Evolutionary conservation across 495 filamentous ascomycete species (phyloP).

Genomic region (Apiosordaria backusii): DNA sequence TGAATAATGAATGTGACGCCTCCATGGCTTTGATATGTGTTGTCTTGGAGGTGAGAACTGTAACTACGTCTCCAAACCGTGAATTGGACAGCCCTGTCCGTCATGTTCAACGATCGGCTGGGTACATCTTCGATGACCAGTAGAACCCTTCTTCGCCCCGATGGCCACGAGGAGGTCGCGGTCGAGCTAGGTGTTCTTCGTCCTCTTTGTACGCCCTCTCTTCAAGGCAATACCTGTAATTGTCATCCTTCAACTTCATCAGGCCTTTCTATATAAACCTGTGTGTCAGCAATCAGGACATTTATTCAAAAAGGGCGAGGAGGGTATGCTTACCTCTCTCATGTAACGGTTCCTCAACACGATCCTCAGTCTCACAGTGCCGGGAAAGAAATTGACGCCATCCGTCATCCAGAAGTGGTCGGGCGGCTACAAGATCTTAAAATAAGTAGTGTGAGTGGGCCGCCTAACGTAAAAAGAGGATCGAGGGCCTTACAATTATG

Average conservation of each 20-base stretch:
- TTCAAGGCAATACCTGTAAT: not conserved
- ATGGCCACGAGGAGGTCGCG: not conserved
- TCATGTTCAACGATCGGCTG: not conserved
- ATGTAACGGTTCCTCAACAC: not conserved
- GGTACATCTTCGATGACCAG: not conserved
- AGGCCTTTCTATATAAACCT: not conserved
- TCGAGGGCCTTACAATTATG: not conserved
- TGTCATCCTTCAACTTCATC: not conserved
- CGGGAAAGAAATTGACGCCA: not conserved
- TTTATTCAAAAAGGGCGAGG: not conserved
- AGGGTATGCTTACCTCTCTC: not conserved
- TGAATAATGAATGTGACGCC: no score
- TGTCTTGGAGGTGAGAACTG: no score
- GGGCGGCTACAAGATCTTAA: not conserved
- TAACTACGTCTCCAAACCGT: no score
- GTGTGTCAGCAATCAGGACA: no score
- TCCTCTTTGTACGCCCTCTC: not conserved
- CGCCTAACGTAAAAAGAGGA: no score
- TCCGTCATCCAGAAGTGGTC: not conserved
- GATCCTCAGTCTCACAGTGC: not conserved
- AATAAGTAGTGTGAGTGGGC: not conserved
- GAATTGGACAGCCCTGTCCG: no score
- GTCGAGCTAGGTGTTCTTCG: not conserved
- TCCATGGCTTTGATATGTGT: no score
- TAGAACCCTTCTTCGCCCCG: not conserved